phyloP scores from a whole-genome alignment of 2,329 filamentous ascomycete genomes.

The Colletotrichum sp. region DNA sequence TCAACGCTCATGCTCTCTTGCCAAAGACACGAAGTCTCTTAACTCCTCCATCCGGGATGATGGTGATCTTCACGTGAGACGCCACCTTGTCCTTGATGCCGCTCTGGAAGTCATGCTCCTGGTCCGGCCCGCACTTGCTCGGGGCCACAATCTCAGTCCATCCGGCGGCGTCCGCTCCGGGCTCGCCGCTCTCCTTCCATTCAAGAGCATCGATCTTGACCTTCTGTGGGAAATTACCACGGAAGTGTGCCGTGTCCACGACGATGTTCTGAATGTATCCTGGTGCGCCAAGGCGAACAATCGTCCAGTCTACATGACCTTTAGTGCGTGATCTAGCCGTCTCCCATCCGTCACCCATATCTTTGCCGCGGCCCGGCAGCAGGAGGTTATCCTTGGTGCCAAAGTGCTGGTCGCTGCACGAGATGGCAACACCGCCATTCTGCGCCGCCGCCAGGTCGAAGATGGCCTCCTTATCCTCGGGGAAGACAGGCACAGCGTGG shows the following conservation, averaged over 20 bases:
- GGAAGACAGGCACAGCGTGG: conserved; percentile 77
- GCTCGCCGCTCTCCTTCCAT: conserved; percentile 59
- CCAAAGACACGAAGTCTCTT: conserved; percentile 85
- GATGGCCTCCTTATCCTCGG: conserved; percentile 65
- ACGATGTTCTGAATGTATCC: conserved; percentile 70
- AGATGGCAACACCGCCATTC: conserved; percentile 77
- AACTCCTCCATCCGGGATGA: conserved; percentile 92
- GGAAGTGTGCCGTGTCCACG: conserved; percentile 82
- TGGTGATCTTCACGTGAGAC: conserved; percentile 87
- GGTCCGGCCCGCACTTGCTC: conserved; percentile 74
- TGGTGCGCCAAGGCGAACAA: conserved; percentile 73
- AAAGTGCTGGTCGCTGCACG: conserved; percentile 85
- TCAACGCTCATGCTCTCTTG: conserved; percentile 45
- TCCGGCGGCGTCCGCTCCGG: conserved; percentile 57
- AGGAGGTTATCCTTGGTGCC: conserved; percentile 81
- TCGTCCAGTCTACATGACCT: conserved; percentile 80
- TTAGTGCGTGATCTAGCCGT: conserved; percentile 75
- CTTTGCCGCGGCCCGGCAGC: conserved; percentile 77
- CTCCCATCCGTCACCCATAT: conserved; percentile 92
- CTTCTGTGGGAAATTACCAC: conserved; percentile 83
- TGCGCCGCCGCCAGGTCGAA: conserved; percentile 80
- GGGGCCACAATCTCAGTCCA: conserved; percentile 72
- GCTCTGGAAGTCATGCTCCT: conserved; percentile 70
- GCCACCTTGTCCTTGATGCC: conserved; percentile 63
- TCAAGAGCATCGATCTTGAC: conserved; percentile 70